phyloP scores from a whole-genome alignment of 1,284 basidiomycete genomes.

The Leccinum variabile region DNA sequence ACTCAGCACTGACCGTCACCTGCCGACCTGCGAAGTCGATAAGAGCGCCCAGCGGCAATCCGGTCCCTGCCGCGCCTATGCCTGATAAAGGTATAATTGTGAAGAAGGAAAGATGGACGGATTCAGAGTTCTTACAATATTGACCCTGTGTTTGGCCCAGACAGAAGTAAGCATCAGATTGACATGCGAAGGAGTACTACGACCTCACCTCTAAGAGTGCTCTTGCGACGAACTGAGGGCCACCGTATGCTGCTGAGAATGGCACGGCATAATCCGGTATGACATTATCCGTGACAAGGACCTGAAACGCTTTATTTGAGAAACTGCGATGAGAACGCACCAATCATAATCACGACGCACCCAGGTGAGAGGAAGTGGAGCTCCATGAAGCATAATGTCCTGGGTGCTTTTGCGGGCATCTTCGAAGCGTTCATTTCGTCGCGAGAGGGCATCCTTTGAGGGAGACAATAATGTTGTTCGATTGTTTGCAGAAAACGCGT shows the following conservation, averaged over 20 bases:
- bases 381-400: constrained; percentile 17
- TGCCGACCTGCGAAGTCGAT: constrained; percentile 24
- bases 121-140: constrained; percentile 26
- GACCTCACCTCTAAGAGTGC: constrained; percentile 26
- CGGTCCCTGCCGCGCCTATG: constrained; percentile 31
- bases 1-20: constrained; percentile 23
- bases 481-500: constrained; percentile 18
- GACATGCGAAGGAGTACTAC: neutral
- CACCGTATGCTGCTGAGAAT: constrained; percentile 25
- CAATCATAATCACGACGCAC: constrained; percentile 13
- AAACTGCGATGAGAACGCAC: neutral
- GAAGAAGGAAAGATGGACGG: neutral
- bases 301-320: constrained; percentile 14
- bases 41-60: constrained; percentile 29
- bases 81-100: constrained; percentile 15
- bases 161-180: neutral
- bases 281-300: constrained; percentile 31
- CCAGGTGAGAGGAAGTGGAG: constrained; percentile 29
- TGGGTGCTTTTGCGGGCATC: constrained; percentile 13
- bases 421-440: constrained; percentile 8
- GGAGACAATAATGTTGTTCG: constrained; percentile 2
- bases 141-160: constrained; percentile 17
- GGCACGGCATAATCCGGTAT: constrained; percentile 33
- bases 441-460: neutral
- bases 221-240: constrained; percentile 33